A percentile compares a stretch with the other conserved stretches of the same genome.
These are phyloP conservation scores for Capsicum pubescens DNA, from an alignment of 257 asterid genomes.

Conservation along the genomic window DNA sequence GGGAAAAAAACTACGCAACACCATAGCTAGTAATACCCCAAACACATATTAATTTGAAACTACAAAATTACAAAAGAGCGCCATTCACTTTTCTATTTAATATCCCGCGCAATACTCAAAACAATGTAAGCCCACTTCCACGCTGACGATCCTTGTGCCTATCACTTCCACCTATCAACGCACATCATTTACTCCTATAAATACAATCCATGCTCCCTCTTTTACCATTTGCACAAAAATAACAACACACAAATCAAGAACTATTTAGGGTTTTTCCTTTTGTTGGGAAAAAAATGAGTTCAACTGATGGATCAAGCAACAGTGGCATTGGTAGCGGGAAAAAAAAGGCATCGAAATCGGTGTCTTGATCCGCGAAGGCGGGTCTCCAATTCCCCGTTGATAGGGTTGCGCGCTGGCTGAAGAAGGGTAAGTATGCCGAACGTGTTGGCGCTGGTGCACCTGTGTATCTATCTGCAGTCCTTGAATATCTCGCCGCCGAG, in stretches of 20 bases:
- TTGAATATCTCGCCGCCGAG: constrained; percentile 21
- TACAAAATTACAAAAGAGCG: neutral
- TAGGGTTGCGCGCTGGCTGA: constrained; percentile 23
- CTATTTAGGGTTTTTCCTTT: constrained; percentile 7
- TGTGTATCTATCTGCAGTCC: constrained; percentile 20
- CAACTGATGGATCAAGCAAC: neutral
- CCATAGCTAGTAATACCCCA: too few species aligned
- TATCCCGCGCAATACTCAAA: too few species aligned
- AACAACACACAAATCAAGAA: neutral
- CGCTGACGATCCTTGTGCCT: neutral
- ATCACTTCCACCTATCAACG: neutral
- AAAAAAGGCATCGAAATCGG: constrained; percentile 9
- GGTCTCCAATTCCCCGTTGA: constrained; percentile 26
- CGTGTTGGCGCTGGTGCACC: constrained; percentile 28
- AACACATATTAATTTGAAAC: too few species aligned
- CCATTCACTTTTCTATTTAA: too few species aligned
- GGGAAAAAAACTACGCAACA: too few species aligned
- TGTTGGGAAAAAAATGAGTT: neutral
- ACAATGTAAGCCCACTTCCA: neutral
- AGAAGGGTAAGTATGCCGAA: constrained; percentile 10
- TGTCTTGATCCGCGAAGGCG: constrained; percentile 19
- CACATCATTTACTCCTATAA: neutral
- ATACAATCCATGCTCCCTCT: neutral
- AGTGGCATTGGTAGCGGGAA: neutral
- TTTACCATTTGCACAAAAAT: neutral